phyloP scores from a whole-genome alignment of 192 early-diverging fungal species.

The Chytriomyces sp. region DNA sequence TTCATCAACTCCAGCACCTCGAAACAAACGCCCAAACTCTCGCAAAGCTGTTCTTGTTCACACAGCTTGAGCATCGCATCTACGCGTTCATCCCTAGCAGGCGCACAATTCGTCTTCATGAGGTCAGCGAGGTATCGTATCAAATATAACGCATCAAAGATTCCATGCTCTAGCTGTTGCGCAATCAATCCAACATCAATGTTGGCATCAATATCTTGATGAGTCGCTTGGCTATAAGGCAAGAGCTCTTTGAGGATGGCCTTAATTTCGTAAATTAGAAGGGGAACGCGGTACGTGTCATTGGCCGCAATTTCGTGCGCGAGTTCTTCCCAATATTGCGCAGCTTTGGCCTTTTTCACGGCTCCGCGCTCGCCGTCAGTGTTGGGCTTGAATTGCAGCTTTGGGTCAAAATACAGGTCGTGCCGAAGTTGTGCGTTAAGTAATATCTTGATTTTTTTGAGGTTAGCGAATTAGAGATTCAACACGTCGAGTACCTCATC shows the following conservation, averaged over 20 bases:
- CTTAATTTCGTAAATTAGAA: slow-evolving; percentile 76
- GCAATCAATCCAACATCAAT: slow-evolving; percentile 52
- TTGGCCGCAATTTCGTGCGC: slow-evolving; percentile 53
- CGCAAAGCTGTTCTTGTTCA: slow-evolving; percentile 59
- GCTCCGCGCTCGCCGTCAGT: slow-evolving; percentile 71
- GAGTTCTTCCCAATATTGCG: slow-evolving; percentile 74
- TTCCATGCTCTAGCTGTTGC: slow-evolving; percentile 55
- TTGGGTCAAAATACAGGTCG: slow-evolving; percentile 86
- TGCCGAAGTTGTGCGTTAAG: slow-evolving; percentile 84
- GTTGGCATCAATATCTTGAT: slow-evolving; percentile 49
- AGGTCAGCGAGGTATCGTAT: slow-evolving; percentile 63
- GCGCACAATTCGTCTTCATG: slow-evolving; percentile 70
- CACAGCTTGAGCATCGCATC: slow-evolving; percentile 62
- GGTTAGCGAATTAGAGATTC: not conserved
- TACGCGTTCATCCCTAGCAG: slow-evolving; percentile 65
- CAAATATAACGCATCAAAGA: slow-evolving; percentile 61
- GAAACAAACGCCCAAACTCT: slow-evolving; percentile 72
- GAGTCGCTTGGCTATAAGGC: slow-evolving; percentile 43
- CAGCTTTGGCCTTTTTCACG: slow-evolving; percentile 60
- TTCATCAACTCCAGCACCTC: slow-evolving; percentile 74
- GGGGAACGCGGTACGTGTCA: slow-evolving; percentile 51
- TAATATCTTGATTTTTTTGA: slow-evolving; percentile 60
- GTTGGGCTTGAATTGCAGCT: slow-evolving; percentile 88
- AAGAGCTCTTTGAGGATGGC: slow-evolving; percentile 71
- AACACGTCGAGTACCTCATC: slow-evolving; percentile 36